Evolutionary conservation across 768 basidiomycete species (phyloP).

Genomic region (Boletus sensibilis): DNA sequence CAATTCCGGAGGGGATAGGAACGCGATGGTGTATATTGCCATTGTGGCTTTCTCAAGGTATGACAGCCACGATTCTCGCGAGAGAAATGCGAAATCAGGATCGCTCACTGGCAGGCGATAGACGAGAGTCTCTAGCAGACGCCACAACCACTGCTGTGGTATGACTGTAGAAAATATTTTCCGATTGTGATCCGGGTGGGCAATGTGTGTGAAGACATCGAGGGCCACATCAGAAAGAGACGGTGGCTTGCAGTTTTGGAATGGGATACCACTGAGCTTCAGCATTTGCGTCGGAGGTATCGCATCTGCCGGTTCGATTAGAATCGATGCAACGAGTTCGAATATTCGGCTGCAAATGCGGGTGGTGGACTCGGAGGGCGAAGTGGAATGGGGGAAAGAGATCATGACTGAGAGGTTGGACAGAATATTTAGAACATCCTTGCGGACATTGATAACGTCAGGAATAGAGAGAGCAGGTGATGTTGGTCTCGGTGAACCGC

Average conservation of each 20-base stretch:
- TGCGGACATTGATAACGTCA: slow-evolving; percentile 72
- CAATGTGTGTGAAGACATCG: slow-evolving; percentile 79
- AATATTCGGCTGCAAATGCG: slow-evolving; percentile 59
- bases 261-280: slow-evolving; percentile 49
- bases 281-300: slow-evolving; percentile 59
- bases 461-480: slow-evolving; percentile 64
- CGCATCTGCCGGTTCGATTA: slow-evolving; percentile 68
- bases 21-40: slow-evolving; percentile 84
- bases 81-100: slow-evolving; percentile 65
- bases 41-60: slow-evolving; percentile 79
- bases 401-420: slow-evolving; percentile 56
- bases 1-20: slow-evolving; percentile 73
- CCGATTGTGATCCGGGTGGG: slow-evolving; percentile 76
- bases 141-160: slow-evolving; percentile 55
- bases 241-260: slow-evolving; percentile 51
- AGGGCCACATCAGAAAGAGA: slow-evolving; percentile 72
- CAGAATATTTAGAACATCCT: slow-evolving; percentile 73
- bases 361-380: slow-evolving; percentile 41
- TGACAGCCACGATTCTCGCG: slow-evolving; percentile 67
- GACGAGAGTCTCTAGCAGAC: slow-evolving; percentile 67
- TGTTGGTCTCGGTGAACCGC: slow-evolving; percentile 38
- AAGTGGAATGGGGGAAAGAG: slow-evolving; percentile 42
- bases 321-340: slow-evolving; percentile 68
- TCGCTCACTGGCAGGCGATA: slow-evolving; percentile 82
- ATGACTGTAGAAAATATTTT: slow-evolving; percentile 64